Conservation (phyloP, 257 asterid species). For the Oldenlandia corymbosa region DNA sequence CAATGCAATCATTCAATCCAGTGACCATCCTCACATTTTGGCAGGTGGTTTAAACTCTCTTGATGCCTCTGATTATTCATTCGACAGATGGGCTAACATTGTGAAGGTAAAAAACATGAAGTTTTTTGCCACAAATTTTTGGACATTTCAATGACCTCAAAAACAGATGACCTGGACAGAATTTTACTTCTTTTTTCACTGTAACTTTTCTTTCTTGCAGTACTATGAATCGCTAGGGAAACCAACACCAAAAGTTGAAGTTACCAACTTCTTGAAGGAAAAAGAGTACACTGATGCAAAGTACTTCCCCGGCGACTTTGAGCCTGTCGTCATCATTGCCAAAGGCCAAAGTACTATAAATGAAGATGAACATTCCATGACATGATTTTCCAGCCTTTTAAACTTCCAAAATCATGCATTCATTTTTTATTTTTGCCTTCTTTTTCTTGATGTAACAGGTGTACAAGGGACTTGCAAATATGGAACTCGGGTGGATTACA, state of each 20-base stretch:
- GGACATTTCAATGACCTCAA: too few species aligned
- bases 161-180: too few species aligned
- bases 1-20: constrained; percentile 59
- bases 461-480: constrained; percentile 95
- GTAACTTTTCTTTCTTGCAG: constrained; percentile 21
- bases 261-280: constrained; percentile 59
- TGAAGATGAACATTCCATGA: background rate
- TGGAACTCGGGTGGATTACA: constrained; percentile 87
- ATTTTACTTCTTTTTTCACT: background rate
- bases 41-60: constrained; percentile 94
- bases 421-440: constrained; percentile 5
- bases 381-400: background rate
- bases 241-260: constrained; percentile 78
- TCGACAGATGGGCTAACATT: constrained; percentile 75
- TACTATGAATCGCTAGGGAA: constrained; percentile 77
- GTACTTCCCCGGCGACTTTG: constrained; percentile 72
- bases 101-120: constrained; percentile 55
- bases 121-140: too few species aligned
- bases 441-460: too few species aligned
- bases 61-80: constrained; percentile 76
- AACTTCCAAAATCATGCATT: background rate
- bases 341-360: constrained; percentile 76
- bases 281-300: constrained; percentile 69
- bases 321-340: constrained; percentile 82
- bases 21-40: constrained; percentile 58